Evolutionary conservation across 768 basidiomycete genomes (phyloP), one percentile per base, ranked within the genome.

Genomic region (Krasilnikovozyma curviuscula): DNA sequence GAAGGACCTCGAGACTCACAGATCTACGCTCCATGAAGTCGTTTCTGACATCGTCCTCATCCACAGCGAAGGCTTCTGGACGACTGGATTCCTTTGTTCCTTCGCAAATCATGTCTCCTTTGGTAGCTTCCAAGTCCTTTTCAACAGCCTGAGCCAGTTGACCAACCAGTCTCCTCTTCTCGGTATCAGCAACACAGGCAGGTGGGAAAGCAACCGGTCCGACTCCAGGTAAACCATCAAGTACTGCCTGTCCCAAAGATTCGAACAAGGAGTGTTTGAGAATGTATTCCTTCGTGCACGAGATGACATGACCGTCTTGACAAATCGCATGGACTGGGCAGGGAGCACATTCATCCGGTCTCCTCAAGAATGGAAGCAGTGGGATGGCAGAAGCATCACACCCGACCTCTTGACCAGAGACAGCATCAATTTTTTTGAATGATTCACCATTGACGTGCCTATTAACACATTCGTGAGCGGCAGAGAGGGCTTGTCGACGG

Each of bases 61-160:
- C 73, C 24, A 78, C 54, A 40, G 83, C 84, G 79, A 80, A 85
- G 58, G 69, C 73, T 60, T 70, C 83, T 55, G 82, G 78, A 51
- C 76, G 74, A 10, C 74, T 76, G 5, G 56, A 51, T 2, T 44
- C 45, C 40, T 63, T 65, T 29, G 70, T 72, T 32, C 77, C 74
- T 32, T 67, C 68, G 62, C 83, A 86, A 9, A 82, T 54, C 50
- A 74, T 39, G 71, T 55, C 65, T 67, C 34, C 84, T 77, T 55
- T 76, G 69, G 63, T 77, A 75, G 57, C 72, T 69, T 10, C 74
- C 74, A 49, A 82, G 69, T 40, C 72, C 62, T 25, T 65, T 62
- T 83, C 80, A 43, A 85, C 72, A 9, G 73, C 73, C 57, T 76
- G 81, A 1, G 81, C 84, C 46, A 88, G 66, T 19, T 67, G 71